phyloP scores from a whole-genome alignment of 805 yeast species.

The Candida pseudoglaebosa region DNA sequence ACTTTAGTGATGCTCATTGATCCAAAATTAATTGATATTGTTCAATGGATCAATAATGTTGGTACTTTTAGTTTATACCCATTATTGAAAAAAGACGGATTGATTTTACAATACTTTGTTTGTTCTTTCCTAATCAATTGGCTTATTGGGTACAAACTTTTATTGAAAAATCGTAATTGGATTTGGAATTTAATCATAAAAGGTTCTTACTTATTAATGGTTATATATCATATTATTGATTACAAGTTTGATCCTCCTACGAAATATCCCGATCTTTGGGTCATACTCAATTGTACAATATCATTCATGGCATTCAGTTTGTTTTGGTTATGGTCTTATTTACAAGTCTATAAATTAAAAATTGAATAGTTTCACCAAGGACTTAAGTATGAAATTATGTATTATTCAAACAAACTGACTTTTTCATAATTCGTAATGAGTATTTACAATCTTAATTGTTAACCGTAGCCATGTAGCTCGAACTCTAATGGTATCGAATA shows the following conservation, averaged over 20 bases:
- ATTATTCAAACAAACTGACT: too few species aligned
- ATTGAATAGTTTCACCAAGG: too few species aligned
- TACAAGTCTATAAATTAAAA: conserved; percentile 29
- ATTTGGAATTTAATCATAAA: conserved; percentile 24
- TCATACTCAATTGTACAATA: conserved; percentile 65
- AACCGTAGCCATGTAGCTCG: too few species aligned
- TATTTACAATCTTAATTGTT: too few species aligned
- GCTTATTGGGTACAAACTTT: conserved; percentile 25
- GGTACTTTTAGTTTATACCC: conserved; percentile 89
- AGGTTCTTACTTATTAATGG: conserved; percentile 40
- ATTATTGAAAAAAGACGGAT: conserved; percentile 68
- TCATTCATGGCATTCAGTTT: conserved; percentile 72
- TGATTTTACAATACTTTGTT: conserved; percentile 67
- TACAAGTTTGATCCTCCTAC: conserved; percentile 47
- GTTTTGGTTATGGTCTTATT: conserved; percentile 82
- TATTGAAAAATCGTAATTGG: conserved; percentile 20
- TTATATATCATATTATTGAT: conserved; percentile 54
- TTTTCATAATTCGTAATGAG: too few species aligned
- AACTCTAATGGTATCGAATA: too few species aligned
- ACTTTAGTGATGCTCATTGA: conserved; percentile 54
- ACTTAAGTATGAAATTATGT: too few species aligned
- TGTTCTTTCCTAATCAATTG: conserved; percentile 50
- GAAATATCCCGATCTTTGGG: conserved; percentile 81
- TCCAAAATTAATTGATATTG: conserved; percentile 61
- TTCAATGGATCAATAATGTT: conserved; percentile 83